Evolutionary conservation across 139 green algal genomes (phyloP).

Genomic region (Chlamydomonas schloesseri): DNA sequence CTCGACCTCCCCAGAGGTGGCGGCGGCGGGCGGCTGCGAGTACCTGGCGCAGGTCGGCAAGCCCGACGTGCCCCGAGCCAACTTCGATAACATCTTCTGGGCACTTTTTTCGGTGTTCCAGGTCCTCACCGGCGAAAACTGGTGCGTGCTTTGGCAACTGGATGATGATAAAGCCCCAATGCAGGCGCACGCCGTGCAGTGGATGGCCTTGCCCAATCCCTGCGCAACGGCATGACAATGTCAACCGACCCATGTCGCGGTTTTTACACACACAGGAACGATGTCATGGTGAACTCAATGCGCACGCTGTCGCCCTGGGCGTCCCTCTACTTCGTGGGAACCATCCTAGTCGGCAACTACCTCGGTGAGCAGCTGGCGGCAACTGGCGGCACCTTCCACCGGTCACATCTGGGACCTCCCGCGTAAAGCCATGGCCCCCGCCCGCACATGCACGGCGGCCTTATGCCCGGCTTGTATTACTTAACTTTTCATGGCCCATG

Average conservation of each 20-base stretch:
- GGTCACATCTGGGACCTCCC: too few species aligned
- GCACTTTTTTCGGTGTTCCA: constrained; percentile 74
- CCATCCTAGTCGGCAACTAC: constrained; percentile 78
- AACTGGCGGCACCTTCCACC: too few species aligned
- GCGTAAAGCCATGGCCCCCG: too few species aligned
- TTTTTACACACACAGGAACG: constrained; percentile 2
- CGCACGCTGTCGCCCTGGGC: constrained; percentile 31
- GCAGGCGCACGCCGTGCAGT: too few species aligned
- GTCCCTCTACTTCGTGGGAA: constrained; percentile 68
- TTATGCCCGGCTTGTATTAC: too few species aligned
- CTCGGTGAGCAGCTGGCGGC: too few species aligned
- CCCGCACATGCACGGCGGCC: too few species aligned
- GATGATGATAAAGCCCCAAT: too few species aligned
- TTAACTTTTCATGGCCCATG: too few species aligned
- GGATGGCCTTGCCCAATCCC: too few species aligned
- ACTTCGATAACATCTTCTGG: constrained; percentile 77
- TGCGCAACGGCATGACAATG: too few species aligned
- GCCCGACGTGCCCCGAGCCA: constrained; percentile 52
- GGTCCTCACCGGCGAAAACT: constrained; percentile 65
- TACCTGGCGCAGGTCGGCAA: constrained; percentile 62
- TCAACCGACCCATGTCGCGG: too few species aligned
- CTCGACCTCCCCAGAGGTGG: not conserved
- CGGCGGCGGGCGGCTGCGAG: constrained; percentile 3
- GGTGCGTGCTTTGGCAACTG: not conserved
- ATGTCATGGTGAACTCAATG: constrained; percentile 30